Conservation (phyloP, 768 basidiomycete genomes). For the Suillus plorans region DNA sequence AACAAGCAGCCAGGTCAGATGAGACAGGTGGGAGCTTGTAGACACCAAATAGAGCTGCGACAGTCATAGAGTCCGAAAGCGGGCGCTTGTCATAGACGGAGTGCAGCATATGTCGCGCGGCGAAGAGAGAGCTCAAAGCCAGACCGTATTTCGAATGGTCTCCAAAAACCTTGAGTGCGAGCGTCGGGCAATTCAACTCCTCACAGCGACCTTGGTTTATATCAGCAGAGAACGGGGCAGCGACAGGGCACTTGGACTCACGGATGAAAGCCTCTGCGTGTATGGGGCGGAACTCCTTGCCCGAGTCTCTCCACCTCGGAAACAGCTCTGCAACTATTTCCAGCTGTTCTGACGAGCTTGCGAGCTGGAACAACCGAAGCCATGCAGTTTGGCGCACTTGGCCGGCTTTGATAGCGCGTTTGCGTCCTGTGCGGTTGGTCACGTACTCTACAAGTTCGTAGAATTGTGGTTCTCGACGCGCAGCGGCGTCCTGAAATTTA, state of each 20-base stretch:
- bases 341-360: conserved; percentile 49
- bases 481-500: background rate
- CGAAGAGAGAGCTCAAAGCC: conserved; percentile 43
- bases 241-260: conserved; percentile 39
- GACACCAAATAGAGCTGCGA: conserved; percentile 51
- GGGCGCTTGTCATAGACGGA: conserved; percentile 49
- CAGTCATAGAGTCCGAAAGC: conserved; percentile 47
- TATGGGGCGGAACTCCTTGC: conserved; percentile 36
- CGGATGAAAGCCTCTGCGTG: conserved; percentile 54
- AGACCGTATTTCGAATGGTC: conserved; percentile 63
- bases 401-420: conserved; percentile 28
- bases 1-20: conserved; percentile 54
- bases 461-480: conserved; percentile 23
- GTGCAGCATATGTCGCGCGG: conserved; percentile 58
- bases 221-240: background rate
- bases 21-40: conserved; percentile 55
- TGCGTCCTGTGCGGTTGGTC: conserved; percentile 27
- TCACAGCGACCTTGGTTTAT: conserved; percentile 56
- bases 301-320: conserved; percentile 48
- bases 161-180: conserved; percentile 62
- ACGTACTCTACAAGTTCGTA: conserved; percentile 25
- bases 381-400: conserved; percentile 48
- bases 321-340: conserved; percentile 45
- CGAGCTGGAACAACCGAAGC: conserved; percentile 51
- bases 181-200: conserved; percentile 51